Conservation (phyloP, 1,284 basidiomycete genomes). For the Papiliotrema terrestris region DNA sequence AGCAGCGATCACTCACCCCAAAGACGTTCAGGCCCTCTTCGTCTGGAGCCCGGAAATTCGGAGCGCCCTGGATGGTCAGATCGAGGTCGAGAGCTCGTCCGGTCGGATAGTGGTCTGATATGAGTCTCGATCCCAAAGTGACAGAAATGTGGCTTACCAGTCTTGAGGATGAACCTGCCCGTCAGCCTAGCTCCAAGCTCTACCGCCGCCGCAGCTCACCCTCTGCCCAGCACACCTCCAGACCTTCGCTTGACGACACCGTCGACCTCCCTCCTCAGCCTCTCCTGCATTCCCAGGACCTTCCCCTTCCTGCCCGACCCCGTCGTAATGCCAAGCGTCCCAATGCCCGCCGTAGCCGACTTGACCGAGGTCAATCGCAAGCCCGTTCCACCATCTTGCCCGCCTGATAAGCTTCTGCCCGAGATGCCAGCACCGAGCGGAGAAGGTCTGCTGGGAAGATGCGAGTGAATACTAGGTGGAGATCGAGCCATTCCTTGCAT, state of each 20-base stretch:
- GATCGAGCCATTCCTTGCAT: no score
- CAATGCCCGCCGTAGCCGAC: neutral
- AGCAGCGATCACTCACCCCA: slow-evolving; percentile 59
- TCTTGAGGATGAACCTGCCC: slow-evolving; percentile 76
- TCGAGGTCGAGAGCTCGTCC: slow-evolving; percentile 87
- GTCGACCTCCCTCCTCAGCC: slow-evolving; percentile 36
- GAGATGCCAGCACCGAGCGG: neutral
- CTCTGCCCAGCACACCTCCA: slow-evolving; percentile 83
- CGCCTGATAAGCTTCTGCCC: neutral
- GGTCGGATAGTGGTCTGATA: slow-evolving; percentile 73
- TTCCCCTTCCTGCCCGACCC: slow-evolving; percentile 19
- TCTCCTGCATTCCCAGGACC: slow-evolving; percentile 34
- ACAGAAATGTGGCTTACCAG: slow-evolving; percentile 49
- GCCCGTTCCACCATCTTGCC: neutral
- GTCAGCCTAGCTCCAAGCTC: neutral
- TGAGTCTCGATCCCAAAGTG: slow-evolving; percentile 2
- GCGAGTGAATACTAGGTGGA: neutral
- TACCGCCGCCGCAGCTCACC: slow-evolving; percentile 26
- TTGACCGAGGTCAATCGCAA: neutral
- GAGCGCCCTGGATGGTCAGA: slow-evolving; percentile 83
- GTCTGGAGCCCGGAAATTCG: slow-evolving; percentile 84
- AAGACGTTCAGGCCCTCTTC: slow-evolving; percentile 79
- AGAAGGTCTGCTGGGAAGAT: slow-evolving; percentile 6
- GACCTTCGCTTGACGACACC: slow-evolving; percentile 77
- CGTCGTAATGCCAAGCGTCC: no score